phyloP scores from a whole-genome alignment of 495 filamentous ascomycete genomes.

The Penicillium salamii region DNA sequence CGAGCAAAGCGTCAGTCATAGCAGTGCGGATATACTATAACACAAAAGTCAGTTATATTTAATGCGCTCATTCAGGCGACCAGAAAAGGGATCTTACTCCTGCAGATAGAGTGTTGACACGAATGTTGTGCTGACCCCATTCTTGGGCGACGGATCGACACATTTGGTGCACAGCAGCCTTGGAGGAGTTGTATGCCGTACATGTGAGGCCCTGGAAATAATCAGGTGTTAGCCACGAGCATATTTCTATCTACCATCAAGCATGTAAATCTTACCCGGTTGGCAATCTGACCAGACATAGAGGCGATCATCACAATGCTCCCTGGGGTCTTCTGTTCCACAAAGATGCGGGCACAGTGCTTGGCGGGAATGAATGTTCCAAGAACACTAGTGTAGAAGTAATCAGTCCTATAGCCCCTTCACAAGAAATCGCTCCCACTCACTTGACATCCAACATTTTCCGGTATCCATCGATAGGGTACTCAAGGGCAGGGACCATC shows the following conservation, averaged over 20 bases:
- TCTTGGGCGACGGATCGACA: constrained; percentile 65
- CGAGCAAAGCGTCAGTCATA: constrained; percentile 34
- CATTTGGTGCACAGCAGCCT: constrained; percentile 64
- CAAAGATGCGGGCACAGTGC: constrained; percentile 66
- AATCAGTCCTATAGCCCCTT: neutral
- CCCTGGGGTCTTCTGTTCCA: constrained; percentile 47
- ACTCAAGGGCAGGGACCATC: constrained; percentile 60
- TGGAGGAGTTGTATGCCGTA: constrained; percentile 67
- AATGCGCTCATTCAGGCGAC: neutral
- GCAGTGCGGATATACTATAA: constrained; percentile 37
- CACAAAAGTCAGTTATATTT: constrained; percentile 29
- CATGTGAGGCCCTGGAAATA: constrained; percentile 50
- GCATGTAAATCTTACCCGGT: constrained; percentile 49
- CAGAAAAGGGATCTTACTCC: constrained; percentile 9
- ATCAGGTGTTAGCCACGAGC: neutral
- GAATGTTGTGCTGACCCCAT: constrained; percentile 46
- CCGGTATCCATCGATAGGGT: constrained; percentile 57
- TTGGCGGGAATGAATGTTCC: constrained; percentile 72
- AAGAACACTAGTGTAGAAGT: constrained; percentile 45
- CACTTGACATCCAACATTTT: constrained; percentile 66
- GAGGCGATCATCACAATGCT: constrained; percentile 71
- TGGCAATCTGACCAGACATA: constrained; percentile 78
- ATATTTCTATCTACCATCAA: neutral
- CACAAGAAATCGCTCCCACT: neutral
- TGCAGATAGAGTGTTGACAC: constrained; percentile 49